Base-by-base conservation (phyloP, 768 basidiomycete species). In the Asterophora lycoperdoides region DNA sequence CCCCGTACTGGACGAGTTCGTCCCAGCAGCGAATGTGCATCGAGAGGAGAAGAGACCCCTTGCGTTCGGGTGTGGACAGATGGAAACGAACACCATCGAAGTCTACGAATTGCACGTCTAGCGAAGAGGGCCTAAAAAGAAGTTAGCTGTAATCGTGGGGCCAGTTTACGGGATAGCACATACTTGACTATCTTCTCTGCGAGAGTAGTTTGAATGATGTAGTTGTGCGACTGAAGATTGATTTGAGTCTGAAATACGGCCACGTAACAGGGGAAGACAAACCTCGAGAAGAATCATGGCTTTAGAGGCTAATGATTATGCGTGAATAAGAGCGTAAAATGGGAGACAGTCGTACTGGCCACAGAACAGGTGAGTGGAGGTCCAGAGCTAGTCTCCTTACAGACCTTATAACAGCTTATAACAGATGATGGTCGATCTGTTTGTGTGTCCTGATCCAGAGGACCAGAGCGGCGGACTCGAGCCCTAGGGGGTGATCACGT, bases 1-100 rank as follows among this genome's bases (percentile, higher is more conserved):
- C 96, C 38, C 95, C 96, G 60, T 90, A 95, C 44, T 78, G 74
- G 9, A 84, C 84, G 38, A 99, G 81, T 64, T 98, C 93, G 52
- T 86, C 81, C 95, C 95, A 99, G 72, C 95, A 99, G 41, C 90
- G 86, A 50, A 98, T 93, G 66, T 86, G 85, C 93, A 99, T 98
- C 26, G 95, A 98, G 17, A 99, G 78, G 33, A 89, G 72, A 17
- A 98, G 73, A 4, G 76, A 63, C 0, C 87, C 85, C 74, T 95
- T 91, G 63, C 86, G 83, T 18, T 89, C 82, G 3, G 88, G 88
- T 0, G 93, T 93, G 11, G 89, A 89, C 40, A 98, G 70, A 66
- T 88, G 94, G 71, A 97, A 99, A 37, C 93, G 82, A 46, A 97
- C 93, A 41, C 92, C 88, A 64, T 99, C 96, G 58, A 93, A 99